Conservation (phyloP, 2,329 filamentous ascomycete genomes). For the Exophiala sp. region DNA sequence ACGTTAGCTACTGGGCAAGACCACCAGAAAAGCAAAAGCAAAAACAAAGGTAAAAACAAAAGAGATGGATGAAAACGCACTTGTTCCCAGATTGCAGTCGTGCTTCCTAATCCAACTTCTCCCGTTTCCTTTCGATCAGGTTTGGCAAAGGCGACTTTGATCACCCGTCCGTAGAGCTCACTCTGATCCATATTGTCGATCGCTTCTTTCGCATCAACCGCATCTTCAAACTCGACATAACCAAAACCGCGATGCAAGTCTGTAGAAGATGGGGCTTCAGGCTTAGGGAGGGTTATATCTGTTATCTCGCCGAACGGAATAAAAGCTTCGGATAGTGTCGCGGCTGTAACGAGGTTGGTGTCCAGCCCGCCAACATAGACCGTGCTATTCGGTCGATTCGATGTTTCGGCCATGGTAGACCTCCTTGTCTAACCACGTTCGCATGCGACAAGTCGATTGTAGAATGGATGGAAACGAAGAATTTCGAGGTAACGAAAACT, state of each 20-base stretch:
- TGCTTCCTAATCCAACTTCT: constrained; percentile 84
- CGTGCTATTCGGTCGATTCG: constrained; percentile 78
- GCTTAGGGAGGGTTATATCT: constrained; percentile 85
- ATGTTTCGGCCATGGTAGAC: constrained; percentile 67
- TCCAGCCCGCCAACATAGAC: constrained; percentile 89
- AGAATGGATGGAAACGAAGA: neutral
- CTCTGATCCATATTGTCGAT: constrained; percentile 99
- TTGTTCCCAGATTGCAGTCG: constrained; percentile 96
- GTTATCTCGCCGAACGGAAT: constrained; percentile 95
- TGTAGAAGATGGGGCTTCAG: constrained; percentile 72
- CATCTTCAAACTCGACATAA: constrained; percentile 89
- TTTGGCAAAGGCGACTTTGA: constrained; percentile 91
- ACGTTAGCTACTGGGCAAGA: neutral
- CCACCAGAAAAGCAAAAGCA: constrained; percentile 24
- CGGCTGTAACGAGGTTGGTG: constrained; percentile 64
- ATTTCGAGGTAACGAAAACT: neutral
- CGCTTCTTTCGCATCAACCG: constrained; percentile 83
- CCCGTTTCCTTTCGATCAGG: constrained; percentile 65
- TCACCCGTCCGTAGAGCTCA: constrained; percentile 85
- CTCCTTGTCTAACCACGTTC: neutral
- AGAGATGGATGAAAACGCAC: constrained; percentile 50
- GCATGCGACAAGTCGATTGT: neutral
- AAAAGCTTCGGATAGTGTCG: constrained; percentile 83
- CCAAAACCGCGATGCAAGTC: constrained; percentile 89
- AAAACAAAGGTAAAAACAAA: constrained; percentile 27